phyloP scores from a whole-genome alignment of 106 monocot genomes.

The Hemerocallis citrina region DNA sequence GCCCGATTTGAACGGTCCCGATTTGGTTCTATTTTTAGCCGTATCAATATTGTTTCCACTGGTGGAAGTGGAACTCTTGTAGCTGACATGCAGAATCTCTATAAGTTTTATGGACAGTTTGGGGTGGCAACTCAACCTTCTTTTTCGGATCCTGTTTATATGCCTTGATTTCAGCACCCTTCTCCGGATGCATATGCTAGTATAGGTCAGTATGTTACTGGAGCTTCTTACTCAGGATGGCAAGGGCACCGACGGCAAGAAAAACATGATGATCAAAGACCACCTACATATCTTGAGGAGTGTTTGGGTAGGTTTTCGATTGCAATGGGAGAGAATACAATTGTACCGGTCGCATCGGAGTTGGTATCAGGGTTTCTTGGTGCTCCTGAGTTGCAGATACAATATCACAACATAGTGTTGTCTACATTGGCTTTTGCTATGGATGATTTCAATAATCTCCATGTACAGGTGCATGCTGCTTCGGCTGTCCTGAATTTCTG shows the following conservation, averaged over 20 bases:
- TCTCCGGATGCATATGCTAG: conserved; percentile 34
- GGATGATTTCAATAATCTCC: no score
- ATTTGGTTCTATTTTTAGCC: no score
- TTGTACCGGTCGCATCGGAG: no score
- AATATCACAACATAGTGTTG: no score
- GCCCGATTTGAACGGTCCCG: no score
- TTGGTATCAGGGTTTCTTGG: no score
- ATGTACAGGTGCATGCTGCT: conserved; percentile 63
- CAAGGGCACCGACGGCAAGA: conserved; percentile 50
- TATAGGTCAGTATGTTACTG: conserved; percentile 41
- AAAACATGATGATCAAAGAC: conserved; percentile 49
- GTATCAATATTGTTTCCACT: no score
- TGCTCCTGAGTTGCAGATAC: no score
- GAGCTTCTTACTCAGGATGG: conserved; percentile 43
- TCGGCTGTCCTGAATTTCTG: conserved; percentile 54
- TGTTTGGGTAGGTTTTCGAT: no score
- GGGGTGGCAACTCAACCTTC: conserved; percentile 48
- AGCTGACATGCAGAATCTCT: conserved; percentile 39
- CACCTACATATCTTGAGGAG: conserved; percentile 77
- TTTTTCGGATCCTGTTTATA: conserved; percentile 44
- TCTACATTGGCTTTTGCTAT: no score
- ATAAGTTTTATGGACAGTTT: conserved; percentile 64
- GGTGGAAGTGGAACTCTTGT: conserved; percentile 22
- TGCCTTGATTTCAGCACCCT: conserved; percentile 61
- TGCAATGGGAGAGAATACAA: no score